Percentiles rank a stretch among this genome's conserved stretches.
These are phyloP conservation scores for Lonicera japonica DNA, from an alignment of 129 eudicot genomes.

Conservation along the genomic window DNA sequence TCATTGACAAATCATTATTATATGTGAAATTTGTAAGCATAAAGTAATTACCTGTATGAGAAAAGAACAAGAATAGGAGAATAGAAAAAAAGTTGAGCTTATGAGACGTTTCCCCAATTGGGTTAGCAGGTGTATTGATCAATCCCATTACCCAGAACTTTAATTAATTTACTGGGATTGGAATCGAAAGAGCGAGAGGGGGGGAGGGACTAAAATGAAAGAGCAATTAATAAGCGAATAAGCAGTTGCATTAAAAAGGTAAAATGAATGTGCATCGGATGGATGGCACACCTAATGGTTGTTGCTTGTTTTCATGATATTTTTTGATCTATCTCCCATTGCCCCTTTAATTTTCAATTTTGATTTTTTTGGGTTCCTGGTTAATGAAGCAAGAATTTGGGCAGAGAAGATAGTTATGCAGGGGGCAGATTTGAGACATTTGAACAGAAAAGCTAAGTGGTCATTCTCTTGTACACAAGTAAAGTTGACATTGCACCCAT, in stretches of 20 bases:
- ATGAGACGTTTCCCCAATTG: conserved; percentile 12
- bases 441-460: conserved; percentile 20
- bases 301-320: conserved; percentile 26
- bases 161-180: background rate
- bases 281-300: conserved; percentile 59
- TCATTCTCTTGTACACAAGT: conserved; percentile 19
- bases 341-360: too few species aligned
- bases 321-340: background rate
- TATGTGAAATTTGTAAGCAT: background rate
- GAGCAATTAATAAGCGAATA: background rate
- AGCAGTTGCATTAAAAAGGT: conserved; percentile 12
- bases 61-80: conserved; percentile 26
- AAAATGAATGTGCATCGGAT: conserved; percentile 2
- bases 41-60: conserved; percentile 34
- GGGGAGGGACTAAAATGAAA: background rate
- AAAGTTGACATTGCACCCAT: conserved; percentile 24
- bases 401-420: too few species aligned
- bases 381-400: too few species aligned
- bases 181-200: background rate
- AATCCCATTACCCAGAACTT: background rate
- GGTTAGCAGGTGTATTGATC: background rate
- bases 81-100: conserved; percentile 31
- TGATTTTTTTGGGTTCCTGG: too few species aligned
- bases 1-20: background rate
- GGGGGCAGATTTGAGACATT: conserved; percentile 14